Evolutionary conservation across 1,139 yeast species (phyloP).

Genomic region (Debaryomyces udenii): DNA sequence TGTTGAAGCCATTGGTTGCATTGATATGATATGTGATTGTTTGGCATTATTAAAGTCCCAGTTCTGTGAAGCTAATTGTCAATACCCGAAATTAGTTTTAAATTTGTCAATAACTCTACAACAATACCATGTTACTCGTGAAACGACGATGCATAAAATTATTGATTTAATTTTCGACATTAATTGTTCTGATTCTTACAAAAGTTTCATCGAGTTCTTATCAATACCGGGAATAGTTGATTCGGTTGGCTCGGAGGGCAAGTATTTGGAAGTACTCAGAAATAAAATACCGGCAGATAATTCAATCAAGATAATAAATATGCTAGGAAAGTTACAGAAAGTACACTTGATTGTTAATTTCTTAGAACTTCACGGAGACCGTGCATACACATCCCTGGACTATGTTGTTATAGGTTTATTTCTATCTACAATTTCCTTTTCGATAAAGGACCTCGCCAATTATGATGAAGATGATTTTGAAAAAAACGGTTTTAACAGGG

Average conservation of each 20-base stretch:
- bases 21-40: slow-evolving; percentile 1
- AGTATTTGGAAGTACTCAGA: slow-evolving; percentile 10
- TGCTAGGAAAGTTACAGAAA: slow-evolving; percentile 11
- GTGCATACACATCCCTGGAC: slow-evolving; percentile 21
- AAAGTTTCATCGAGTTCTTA: slow-evolving; percentile 23
- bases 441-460: slow-evolving; percentile 19
- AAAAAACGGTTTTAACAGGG: slow-evolving; percentile 9
- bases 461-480: slow-evolving; percentile 16
- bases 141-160: background rate
- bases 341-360: slow-evolving; percentile 24
- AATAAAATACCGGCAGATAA: background rate
- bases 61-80: background rate
- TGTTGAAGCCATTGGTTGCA: background rate
- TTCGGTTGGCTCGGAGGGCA: background rate
- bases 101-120: slow-evolving; percentile 1
- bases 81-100: slow-evolving; percentile 1
- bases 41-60: background rate
- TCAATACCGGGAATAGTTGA: slow-evolving; percentile 16
- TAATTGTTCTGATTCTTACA: slow-evolving; percentile 21
- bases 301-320: slow-evolving; percentile 1
- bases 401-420: slow-evolving; percentile 26
- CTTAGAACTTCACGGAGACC: slow-evolving; percentile 24
- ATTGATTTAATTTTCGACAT: slow-evolving; percentile 22
- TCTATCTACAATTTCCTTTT: slow-evolving; percentile 26
- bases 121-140: background rate